Conservation (phyloP, 192 early-diverging fungal species). For the Dissophora globulifera region DNA sequence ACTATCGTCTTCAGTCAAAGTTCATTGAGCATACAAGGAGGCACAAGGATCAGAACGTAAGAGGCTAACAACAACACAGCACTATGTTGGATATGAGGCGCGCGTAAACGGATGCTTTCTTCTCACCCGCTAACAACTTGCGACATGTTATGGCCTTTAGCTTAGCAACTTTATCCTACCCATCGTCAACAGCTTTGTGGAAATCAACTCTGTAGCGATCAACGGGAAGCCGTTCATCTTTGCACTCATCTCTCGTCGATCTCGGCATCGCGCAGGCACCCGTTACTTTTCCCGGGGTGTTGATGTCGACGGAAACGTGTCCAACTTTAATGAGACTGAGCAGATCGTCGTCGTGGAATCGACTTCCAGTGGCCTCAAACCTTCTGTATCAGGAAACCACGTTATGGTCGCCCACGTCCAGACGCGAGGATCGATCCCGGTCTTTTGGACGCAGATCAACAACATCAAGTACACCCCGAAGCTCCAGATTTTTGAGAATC, state of each 20-base stretch:
- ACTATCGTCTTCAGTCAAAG: conserved; percentile 73
- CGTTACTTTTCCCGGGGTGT: conserved; percentile 95
- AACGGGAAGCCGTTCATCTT: conserved; percentile 76
- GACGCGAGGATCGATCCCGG: conserved; percentile 93
- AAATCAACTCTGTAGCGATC: conserved; percentile 64
- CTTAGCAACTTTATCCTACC: conserved; percentile 89
- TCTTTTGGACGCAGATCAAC: conserved; percentile 92
- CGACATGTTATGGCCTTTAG: conserved; percentile 56
- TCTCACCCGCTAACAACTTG: no score
- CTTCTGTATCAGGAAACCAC: conserved; percentile 33
- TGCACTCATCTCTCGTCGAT: conserved; percentile 84
- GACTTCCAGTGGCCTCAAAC: no score
- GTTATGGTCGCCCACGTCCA: conserved; percentile 85
- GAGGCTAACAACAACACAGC: no score
- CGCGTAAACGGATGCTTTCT: no score
- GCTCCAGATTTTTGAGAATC: conserved; percentile 77
- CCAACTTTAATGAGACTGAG: conserved; percentile 98
- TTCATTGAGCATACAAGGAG: conserved; percentile 69
- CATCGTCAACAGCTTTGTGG: conserved; percentile 88
- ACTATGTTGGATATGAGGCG: no score
- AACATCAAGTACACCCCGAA: conserved; percentile 93
- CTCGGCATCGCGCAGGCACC: conserved; percentile 79
- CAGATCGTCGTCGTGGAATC: conserved; percentile 79
- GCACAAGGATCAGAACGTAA: conserved; percentile 57
- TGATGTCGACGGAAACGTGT: conserved; percentile 91